Evolutionary conservation across 192 early-diverging fungal species (phyloP).

Genomic region (Podila horticola): DNA sequence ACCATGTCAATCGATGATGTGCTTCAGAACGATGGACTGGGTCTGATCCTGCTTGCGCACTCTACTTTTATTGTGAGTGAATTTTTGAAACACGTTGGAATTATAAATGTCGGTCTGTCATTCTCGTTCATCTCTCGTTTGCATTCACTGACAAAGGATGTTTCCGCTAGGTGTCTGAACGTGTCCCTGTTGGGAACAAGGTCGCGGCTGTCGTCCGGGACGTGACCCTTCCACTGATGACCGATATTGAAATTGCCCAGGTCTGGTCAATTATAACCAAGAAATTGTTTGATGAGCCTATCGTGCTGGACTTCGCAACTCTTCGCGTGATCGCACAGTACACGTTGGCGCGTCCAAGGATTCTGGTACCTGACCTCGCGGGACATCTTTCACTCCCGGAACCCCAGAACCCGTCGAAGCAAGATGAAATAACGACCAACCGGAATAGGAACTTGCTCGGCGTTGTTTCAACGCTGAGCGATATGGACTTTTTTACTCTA

Average conservation of each 20-base stretch:
- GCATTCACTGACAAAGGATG: too few species aligned
- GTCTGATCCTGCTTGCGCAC: neutral
- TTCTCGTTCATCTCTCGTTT: too few species aligned
- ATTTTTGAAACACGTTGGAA: neutral
- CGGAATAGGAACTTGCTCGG: slow-evolving; percentile 9
- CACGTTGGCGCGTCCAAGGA: neutral
- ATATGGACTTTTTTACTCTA: slow-evolving; percentile 8
- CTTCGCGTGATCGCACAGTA: neutral
- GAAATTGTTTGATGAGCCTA: neutral
- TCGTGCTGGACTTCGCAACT: neutral
- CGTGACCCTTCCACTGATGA: neutral
- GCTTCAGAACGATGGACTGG: neutral
- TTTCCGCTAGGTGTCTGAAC: neutral
- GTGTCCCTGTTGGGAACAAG: slow-evolving; percentile 1
- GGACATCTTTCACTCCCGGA: neutral
- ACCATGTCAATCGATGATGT: neutral
- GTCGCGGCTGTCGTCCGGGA: neutral
- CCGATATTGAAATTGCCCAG: slow-evolving; percentile 1
- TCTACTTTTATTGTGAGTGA: slow-evolving; percentile 3
- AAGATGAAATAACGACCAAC: too few species aligned
- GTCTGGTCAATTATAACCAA: neutral
- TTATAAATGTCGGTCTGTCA: too few species aligned
- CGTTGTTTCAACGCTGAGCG: slow-evolving; percentile 1
- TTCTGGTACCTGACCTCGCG: slow-evolving; percentile 4
- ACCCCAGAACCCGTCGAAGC: neutral